Base-by-base conservation (phyloP, 1,284 basidiomycete genomes). In the Apiotrichum montevideense region DNA sequence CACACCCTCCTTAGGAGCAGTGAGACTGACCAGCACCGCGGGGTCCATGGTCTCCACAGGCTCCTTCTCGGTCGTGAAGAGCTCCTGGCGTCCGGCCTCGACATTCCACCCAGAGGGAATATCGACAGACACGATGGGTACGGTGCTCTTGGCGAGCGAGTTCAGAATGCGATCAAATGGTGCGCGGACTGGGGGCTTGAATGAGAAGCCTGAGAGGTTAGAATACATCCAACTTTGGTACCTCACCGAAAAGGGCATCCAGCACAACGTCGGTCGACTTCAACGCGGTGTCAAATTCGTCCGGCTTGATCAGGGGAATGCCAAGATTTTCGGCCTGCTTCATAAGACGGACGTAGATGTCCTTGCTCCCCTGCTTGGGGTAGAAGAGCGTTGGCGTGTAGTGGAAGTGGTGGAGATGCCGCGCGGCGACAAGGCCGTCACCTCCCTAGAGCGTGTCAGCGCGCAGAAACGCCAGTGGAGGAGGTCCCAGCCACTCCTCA, bases 21-120 rank as follows among this genome's bases (percentile, higher is more conserved):
- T 98, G 64, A 99, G 78, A 66, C 89, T 93, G 56, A 98, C 77
- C 42, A 99, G 78, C 1, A 92, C 88, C 51, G 88, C 83, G 0
- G 94, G 90, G 32, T 83, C 79, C 57, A 89, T 80, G 0, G 73
- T 74, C 52, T 71, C 65, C 41, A 76, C 66, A 1, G 54, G 34
- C 35, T 78, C 78, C 1, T 76, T 78, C 52, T 84, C 83, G 0
- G 61, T 45, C 8, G 69, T 68, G 37, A 63, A 63, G 3, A 75
- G 63, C 10, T 62, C 62, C 57, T 74, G 73, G 0, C 62, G 66
- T 2, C 76, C 76, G 8, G 64, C 60, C 45, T 68, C 67, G 33
- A 98, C 91, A 66, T 91, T 85, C 94, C 94, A 98, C 3, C 93
- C 95, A 1, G 88, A 92, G 0, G 96, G 96, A 55, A 98, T 94